Base-by-base conservation (phyloP, 2,329 filamentous ascomycete genomes). In the Alternaria viburni region DNA sequence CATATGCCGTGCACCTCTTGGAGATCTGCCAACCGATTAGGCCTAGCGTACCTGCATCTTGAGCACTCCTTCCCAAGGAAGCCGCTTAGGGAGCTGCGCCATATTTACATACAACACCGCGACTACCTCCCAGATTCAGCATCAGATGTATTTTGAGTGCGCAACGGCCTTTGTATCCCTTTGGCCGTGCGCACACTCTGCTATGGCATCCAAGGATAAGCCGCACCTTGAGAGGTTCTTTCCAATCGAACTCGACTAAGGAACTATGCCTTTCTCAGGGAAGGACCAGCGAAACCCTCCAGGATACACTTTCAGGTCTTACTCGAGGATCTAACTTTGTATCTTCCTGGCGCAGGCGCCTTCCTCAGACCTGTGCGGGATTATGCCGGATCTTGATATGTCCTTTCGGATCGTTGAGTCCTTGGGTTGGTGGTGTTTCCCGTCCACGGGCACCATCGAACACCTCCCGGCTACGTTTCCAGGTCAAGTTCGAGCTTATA, bases 271-370 rank as follows among this genome's bases (percentile, higher is more conserved):
- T 10, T 41, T 3, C 4, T 10, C 32, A n/a, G 32, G 8, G 1
- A 41, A 5, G 32, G 15, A 41, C 32, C 32, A n/a, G 15, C 32
- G 15, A 10, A n/a, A 10, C 9, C 32, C 8, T 0, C 32, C 15
- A 41, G 32, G 15, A 7, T 41, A 41, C 15, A 3, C 5, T 41
- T 0, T 3, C 0, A n/a, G 32, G 32, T 41, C 4, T 41, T 4
- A 1, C 0, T 2, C 0, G 7, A n/a, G 2, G 32, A 8, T 41
- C 2, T 0, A 41, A 41, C 32, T n/a, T 0, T 10, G 15, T 41
- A 41, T n/a, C 15, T 2, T n/a, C 15, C 32, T 41, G 32, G 32
- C 4, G 4, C 10, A 3, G 1, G 4, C 4, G 6, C 15, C 1
- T 0, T 41, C 32, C 32, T n/a, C 32, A 10, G 15, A 41, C 32